Base-by-base conservation (phyloP, 345 rosid genomes). In the Diplotaxis tenuifolia region DNA sequence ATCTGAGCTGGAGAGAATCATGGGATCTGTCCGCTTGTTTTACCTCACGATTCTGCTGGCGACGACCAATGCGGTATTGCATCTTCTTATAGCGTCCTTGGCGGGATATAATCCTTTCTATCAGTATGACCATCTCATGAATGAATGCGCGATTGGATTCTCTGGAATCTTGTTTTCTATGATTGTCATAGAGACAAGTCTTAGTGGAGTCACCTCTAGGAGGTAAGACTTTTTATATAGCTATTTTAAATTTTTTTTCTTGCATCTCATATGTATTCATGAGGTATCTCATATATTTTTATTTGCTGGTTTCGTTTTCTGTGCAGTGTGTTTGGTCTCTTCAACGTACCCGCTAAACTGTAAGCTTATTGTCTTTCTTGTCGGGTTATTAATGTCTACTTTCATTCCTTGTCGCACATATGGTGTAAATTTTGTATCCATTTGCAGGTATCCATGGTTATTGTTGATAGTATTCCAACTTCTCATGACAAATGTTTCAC, bases 241-340 rank as follows among this genome's bases (percentile, higher is more conserved):
- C 38, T 50, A 15, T 32, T n/a, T 60, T 19, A 20, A 14, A 28
- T 49, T 16, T 36, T 42, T 62, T 55, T 70, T 6, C n/a, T n/a
- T n/a, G 7, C n/a, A 45, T 16, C 16, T 62, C 23, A 31, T 15
- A 63, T 55, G 9, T 64, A 6, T 25, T 47, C 25, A 34, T 25
- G 67, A 42, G 28, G 59, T 58, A 18, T 38, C 57, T 64, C 15
- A 57, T n/a, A 25, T 40, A 20, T 73, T 49, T 67, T 68, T 11
- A 28, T 27, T 21, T 52, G 42, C 49, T 34, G 36, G 75, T 76
- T 53, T 49, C 68, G 72, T 55, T 59, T 42, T 67, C 65, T 84
- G 75, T 85, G 92, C 92, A 92, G 98, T 80, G 85, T 95, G 67
- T 90, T 92, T 84, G 99, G 99, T 68, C 98, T 92, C 82, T 90